These are phyloP conservation scores for Salix exigua DNA, from an alignment of 345 rosid species.

Conservation along the genomic window DNA sequence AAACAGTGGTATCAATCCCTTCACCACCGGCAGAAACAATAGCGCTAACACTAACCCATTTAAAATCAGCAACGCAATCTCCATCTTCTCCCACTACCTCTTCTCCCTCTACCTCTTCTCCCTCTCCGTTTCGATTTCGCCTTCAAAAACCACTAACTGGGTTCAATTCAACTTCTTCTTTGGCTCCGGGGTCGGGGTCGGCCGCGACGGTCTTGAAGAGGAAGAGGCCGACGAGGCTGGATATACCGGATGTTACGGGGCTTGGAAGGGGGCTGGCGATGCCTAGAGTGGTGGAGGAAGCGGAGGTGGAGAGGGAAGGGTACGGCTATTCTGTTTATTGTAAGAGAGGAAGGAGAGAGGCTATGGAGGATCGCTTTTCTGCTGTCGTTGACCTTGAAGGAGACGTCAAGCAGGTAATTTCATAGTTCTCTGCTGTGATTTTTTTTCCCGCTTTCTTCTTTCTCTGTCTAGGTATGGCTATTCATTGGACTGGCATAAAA, in stretches of 20 bases:
- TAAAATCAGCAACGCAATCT: constrained; percentile 26
- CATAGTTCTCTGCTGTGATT: not conserved
- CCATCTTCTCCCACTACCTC: constrained; percentile 28
- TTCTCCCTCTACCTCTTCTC: constrained; percentile 47
- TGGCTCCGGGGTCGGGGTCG: constrained; percentile 18
- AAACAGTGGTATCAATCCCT: constrained; percentile 25
- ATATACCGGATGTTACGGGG: constrained; percentile 45
- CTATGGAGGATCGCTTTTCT: constrained; percentile 91
- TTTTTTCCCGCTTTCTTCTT: not conserved
- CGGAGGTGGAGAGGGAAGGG: constrained; percentile 51
- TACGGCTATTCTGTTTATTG: constrained; percentile 71
- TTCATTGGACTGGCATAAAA: not conserved
- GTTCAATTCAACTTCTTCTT: constrained; percentile 11
- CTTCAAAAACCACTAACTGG: constrained; percentile 52
- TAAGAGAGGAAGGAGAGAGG: constrained; percentile 82
- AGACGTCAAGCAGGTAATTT: constrained; percentile 58
- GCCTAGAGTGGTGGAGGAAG: constrained; percentile 24
- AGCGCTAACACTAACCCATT: constrained; percentile 41
- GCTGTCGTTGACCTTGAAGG: constrained; percentile 50
- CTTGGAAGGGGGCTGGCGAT: constrained; percentile 42
- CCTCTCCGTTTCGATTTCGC: constrained; percentile 68
- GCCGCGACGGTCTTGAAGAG: constrained; percentile 53
- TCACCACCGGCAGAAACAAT: constrained; percentile 37
- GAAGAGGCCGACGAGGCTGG: constrained; percentile 73
- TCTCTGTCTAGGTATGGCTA: not conserved